Conservation (phyloP, 352 stramenopile genomes). For the Detonula confervacea region DNA sequence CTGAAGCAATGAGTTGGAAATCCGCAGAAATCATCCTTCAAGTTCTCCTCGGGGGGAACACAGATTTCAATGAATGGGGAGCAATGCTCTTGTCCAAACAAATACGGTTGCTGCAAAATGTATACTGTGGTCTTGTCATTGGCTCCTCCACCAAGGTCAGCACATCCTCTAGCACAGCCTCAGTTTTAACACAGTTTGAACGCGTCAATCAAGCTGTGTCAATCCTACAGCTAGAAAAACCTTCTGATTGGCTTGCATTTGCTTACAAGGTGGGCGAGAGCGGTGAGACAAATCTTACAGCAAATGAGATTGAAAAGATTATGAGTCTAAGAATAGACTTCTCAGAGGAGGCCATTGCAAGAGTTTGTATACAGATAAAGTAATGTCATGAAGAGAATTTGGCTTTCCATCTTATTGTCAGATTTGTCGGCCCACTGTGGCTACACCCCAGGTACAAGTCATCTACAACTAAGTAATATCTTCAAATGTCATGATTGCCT, state of each 20-base stretch:
- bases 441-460: conserved; percentile 4
- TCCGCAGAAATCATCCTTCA: conserved; percentile 47
- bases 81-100: conserved; percentile 80
- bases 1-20: conserved; percentile 50
- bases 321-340: conserved; percentile 75
- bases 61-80: conserved; percentile 79
- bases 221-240: conserved; percentile 76
- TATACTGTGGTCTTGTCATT: conserved; percentile 49
- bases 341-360: conserved; percentile 67
- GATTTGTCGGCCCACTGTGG: too few species aligned
- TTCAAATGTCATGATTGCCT: neutral
- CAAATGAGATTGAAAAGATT: conserved; percentile 61
- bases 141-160: neutral
- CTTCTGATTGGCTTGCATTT: conserved; percentile 74
- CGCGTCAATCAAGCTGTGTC: conserved; percentile 70
- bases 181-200: conserved; percentile 67
- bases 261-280: conserved; percentile 43
- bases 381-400: too few species aligned
- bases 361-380: conserved; percentile 43
- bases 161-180: conserved; percentile 31
- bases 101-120: conserved; percentile 74
- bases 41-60: conserved; percentile 36
- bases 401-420: too few species aligned
- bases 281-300: conserved; percentile 59
- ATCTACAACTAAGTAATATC: neutral